phyloP scores from a whole-genome alignment of 2,329 filamentous ascomycete genomes.

The Ceratocystis cacaofunesta region DNA sequence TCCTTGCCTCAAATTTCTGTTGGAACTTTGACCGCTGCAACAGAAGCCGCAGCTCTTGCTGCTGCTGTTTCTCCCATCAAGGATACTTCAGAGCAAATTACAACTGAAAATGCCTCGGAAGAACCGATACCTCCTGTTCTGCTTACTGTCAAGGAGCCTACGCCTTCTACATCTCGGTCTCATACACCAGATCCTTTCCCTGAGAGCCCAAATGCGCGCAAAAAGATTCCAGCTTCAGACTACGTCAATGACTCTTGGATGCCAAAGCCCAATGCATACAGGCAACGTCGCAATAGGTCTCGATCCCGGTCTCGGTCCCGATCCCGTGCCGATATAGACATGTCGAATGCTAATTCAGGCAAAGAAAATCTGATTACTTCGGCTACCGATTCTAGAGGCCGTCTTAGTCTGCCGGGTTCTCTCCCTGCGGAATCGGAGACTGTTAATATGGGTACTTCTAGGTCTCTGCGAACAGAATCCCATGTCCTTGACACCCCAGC shows the following conservation, averaged over 20 bases:
- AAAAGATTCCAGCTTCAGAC: conserved; percentile 1
- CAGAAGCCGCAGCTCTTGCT: neutral
- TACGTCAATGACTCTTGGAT: conserved; percentile 15
- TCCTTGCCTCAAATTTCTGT: neutral
- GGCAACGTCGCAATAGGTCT: conserved; percentile 3
- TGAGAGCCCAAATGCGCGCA: neutral
- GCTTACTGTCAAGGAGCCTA: conserved; percentile 14
- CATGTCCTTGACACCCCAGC: neutral
- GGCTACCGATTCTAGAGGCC: conserved; percentile 9
- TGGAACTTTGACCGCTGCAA: neutral
- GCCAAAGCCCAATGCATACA: conserved; percentile 10
- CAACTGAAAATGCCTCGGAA: neutral
- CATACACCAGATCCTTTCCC: conserved; percentile 3
- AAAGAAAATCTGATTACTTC: conserved; percentile 6
- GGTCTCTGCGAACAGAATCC: neutral
- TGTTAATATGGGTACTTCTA: neutral
- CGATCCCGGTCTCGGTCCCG: conserved; percentile 11
- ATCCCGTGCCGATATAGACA: neutral
- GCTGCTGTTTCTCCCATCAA: neutral
- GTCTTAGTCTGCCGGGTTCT: conserved; percentile 4
- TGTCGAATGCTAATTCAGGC: neutral
- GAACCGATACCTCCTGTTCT: conserved; percentile 3
- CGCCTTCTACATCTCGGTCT: conserved; percentile 14
- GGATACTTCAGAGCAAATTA: neutral
- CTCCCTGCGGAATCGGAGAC: neutral